Base-by-base conservation (phyloP, 805 yeast genomes). In the Candida rishiriensis region DNA sequence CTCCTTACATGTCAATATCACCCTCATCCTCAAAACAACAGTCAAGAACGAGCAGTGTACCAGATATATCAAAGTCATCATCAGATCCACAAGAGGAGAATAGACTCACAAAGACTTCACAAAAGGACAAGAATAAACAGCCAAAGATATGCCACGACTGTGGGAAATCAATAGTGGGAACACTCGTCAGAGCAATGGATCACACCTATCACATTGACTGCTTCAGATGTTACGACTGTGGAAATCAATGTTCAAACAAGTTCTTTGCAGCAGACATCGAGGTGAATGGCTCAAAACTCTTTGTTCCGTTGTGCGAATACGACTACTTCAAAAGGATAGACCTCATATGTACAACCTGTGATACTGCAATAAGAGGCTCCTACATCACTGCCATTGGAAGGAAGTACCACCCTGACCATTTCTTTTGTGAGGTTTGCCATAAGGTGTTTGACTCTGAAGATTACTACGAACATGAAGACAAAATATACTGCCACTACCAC, bases 341-440 rank as follows among this genome's bases (percentile, higher is more conserved):
- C 45, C 73, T 93, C 41, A 77, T 93, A n/a, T 93, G 99, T 60
- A 77, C 75, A 57, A 85, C 81, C 14, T 93, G 99, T 67, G 79
- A 87, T 51, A 78, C 76, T 21, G 96, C 96, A 3, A 71, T 95
- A 40, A 69, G 97, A 54, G 97, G 97, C 0, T 85, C 96, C 1
- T 91, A 91, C 65, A 89, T 90, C 46, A 90, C 96, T 1, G 97
- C 97, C 0, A 76, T 90, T 56, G 96, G 95, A 11, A 80, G 83
- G 54, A 86, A 91, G 58, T 93, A 88, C 63, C 98, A 93, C 58
- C 83, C 91, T 41, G 97, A 93, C 54, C 99, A 93, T 65, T 93
- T 95, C 65, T 85, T 88, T 44, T 95, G 99, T 67, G 81, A 85
- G 8, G 79, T 88, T 29, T 93, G 99, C 61, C 78, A 82, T 34